Conservation (phyloP, 2,329 filamentous ascomycete species). For the Phialophora tarda region DNA sequence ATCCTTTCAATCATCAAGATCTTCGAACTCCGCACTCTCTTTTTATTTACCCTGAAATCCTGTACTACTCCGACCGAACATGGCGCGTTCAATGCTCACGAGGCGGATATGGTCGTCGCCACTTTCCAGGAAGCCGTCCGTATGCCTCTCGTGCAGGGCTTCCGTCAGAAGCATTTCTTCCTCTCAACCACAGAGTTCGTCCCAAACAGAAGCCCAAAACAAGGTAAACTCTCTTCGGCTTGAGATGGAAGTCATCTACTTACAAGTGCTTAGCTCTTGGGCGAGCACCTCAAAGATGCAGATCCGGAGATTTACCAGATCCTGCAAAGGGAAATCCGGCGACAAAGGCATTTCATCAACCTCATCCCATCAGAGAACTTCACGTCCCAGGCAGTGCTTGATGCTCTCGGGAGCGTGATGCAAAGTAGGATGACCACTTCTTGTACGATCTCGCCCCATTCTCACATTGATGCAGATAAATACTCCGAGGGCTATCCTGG, state of each 20-base stretch:
- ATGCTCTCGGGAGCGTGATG: conserved; percentile 93
- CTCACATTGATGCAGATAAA: conserved; percentile 66
- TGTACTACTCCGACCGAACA: conserved; percentile 7
- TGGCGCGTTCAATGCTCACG: conserved; percentile 27
- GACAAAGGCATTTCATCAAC: conserved; percentile 97
- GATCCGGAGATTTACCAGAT: conserved; percentile 89
- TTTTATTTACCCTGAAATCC: neutral
- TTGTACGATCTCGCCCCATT: neutral
- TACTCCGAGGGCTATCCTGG: conserved; percentile 99
- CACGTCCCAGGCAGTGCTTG: conserved; percentile 96
- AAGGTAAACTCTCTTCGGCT: conserved; percentile 22
- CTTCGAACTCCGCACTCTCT: neutral
- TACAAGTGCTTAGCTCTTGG: conserved; percentile 68
- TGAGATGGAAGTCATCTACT: neutral
- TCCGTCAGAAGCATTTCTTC: conserved; percentile 25
- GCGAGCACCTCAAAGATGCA: conserved; percentile 77
- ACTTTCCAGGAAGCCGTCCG: conserved; percentile 22
- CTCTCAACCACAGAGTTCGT: conserved; percentile 22
- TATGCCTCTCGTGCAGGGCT: conserved; percentile 31
- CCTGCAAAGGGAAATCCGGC: conserved; percentile 72
- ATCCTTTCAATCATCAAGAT: neutral
- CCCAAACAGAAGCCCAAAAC: conserved; percentile 28
- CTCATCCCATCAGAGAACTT: conserved; percentile 99
- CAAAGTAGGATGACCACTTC: conserved; percentile 58
- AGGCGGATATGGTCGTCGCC: conserved; percentile 29